Conservation (phyloP, 495 filamentous ascomycete genomes). For the Margaritispora aquatica region DNA sequence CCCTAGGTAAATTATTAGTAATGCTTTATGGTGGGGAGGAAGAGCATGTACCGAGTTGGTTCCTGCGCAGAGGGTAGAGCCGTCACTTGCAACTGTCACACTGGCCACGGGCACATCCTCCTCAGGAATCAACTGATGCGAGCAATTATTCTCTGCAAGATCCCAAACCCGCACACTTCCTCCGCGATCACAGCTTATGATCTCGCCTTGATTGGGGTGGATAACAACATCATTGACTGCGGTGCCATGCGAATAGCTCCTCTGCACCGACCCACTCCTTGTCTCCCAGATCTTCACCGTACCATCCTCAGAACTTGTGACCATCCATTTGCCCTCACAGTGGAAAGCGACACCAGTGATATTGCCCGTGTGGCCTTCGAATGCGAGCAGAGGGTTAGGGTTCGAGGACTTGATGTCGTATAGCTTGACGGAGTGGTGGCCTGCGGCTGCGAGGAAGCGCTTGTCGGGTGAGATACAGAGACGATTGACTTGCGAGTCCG, state of each 20-base stretch:
- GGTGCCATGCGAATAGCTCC: constrained; percentile 82
- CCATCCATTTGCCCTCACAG: constrained; percentile 99
- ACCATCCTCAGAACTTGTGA: constrained; percentile 95
- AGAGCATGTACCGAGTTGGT: constrained; percentile 68
- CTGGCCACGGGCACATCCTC: constrained; percentile 89
- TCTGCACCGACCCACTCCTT: constrained; percentile 75
- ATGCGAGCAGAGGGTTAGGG: constrained; percentile 82
- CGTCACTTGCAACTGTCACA: constrained; percentile 93
- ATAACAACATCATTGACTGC: constrained; percentile 96
- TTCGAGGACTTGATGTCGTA: constrained; percentile 98
- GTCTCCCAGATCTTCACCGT: constrained; percentile 99
- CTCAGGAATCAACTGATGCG: constrained; percentile 92
- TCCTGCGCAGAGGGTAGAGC: constrained; percentile 87
- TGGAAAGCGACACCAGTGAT: constrained; percentile 96
- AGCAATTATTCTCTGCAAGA: constrained; percentile 92
- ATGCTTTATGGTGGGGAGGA: background rate
- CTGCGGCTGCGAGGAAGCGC: constrained; percentile 88
- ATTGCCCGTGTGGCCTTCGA: constrained; percentile 93
- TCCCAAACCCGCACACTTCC: constrained; percentile 97
- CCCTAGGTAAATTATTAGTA: constrained; percentile 48
- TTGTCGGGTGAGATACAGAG: constrained; percentile 99
- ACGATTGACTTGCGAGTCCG: constrained; percentile 96
- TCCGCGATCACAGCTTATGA: constrained; percentile 89
- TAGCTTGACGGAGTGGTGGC: constrained; percentile 90
- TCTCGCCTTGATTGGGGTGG: constrained; percentile 95